Evolutionary conservation across 2,329 filamentous ascomycete species (phyloP).

Genomic region (Epicoccum sorghinum): DNA sequence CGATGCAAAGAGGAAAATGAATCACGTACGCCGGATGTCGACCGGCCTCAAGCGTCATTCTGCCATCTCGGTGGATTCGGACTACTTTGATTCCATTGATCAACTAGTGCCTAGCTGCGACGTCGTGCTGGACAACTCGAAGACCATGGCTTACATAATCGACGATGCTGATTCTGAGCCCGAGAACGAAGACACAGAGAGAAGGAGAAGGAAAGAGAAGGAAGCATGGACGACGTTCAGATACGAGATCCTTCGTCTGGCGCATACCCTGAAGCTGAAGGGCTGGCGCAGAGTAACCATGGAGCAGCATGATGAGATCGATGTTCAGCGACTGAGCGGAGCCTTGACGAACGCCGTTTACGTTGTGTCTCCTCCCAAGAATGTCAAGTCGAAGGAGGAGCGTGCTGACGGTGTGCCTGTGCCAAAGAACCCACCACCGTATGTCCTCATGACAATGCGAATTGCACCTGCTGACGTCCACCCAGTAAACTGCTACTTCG

Average conservation of each 20-base stretch:
- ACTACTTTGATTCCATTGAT: slow-evolving; percentile 78
- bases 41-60: slow-evolving; percentile 51
- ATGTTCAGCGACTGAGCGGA: slow-evolving; percentile 80
- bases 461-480: slow-evolving; percentile 13
- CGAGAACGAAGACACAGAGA: slow-evolving; percentile 52
- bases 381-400: slow-evolving; percentile 56
- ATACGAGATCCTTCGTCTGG: slow-evolving; percentile 84
- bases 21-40: slow-evolving; percentile 37
- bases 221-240: slow-evolving; percentile 89
- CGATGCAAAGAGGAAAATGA: slow-evolving; percentile 41
- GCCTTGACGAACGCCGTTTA: slow-evolving; percentile 97
- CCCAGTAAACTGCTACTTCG: slow-evolving; percentile 82
- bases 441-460: slow-evolving; percentile 39
- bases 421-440: slow-evolving; percentile 60
- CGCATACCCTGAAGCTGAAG: slow-evolving; percentile 87
- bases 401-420: slow-evolving; percentile 42
- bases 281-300: slow-evolving; percentile 86
- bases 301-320: slow-evolving; percentile 70
- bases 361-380: slow-evolving; percentile 80
- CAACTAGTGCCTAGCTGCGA: slow-evolving; percentile 84
- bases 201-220: slow-evolving; percentile 66
- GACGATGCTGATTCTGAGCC: slow-evolving; percentile 58
- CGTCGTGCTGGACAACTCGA: slow-evolving; percentile 84
- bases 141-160: slow-evolving; percentile 78
- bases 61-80: slow-evolving; percentile 78